Evolutionary conservation across 2,329 filamentous ascomycete genomes (phyloP).

Genomic region (Remersonia thermophila): DNA sequence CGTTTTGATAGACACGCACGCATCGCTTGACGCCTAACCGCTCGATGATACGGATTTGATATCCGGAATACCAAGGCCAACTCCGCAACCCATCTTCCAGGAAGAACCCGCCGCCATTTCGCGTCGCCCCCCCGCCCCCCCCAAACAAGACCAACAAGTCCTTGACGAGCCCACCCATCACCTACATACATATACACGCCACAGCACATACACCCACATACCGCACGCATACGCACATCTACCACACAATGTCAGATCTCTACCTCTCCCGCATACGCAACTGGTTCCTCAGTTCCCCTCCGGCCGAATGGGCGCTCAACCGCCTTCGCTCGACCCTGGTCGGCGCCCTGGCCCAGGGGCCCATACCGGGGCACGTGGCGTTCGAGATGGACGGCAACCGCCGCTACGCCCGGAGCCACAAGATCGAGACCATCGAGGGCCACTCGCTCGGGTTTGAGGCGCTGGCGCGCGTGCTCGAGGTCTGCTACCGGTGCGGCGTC

Average conservation of each 20-base stretch:
- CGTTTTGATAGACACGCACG: too few relatives aligned
- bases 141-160: too few relatives aligned
- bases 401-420: constrained; percentile 76
- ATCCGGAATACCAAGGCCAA: too few relatives aligned
- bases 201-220: too few relatives aligned
- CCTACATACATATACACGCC: not conserved
- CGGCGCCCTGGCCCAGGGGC: constrained; percentile 76
- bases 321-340: constrained; percentile 76
- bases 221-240: too few relatives aligned
- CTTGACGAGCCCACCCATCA: too few relatives aligned
- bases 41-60: too few relatives aligned
- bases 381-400: constrained; percentile 99
- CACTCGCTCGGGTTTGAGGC: constrained; percentile 95
- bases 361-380: constrained; percentile 89
- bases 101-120: too few relatives aligned
- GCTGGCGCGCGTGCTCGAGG: constrained; percentile 80
- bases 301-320: constrained; percentile 77
- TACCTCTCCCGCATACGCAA: constrained; percentile 37
- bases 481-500: constrained; percentile 95
- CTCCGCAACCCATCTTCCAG: too few relatives aligned
- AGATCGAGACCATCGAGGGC: constrained; percentile 93
- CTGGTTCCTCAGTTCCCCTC: constrained; percentile 80
- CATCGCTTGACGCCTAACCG: too few relatives aligned
- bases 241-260: constrained; percentile 41
- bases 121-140: too few relatives aligned